phyloP scores from a whole-genome alignment of 768 basidiomycete species.

The Suillus sp. region DNA sequence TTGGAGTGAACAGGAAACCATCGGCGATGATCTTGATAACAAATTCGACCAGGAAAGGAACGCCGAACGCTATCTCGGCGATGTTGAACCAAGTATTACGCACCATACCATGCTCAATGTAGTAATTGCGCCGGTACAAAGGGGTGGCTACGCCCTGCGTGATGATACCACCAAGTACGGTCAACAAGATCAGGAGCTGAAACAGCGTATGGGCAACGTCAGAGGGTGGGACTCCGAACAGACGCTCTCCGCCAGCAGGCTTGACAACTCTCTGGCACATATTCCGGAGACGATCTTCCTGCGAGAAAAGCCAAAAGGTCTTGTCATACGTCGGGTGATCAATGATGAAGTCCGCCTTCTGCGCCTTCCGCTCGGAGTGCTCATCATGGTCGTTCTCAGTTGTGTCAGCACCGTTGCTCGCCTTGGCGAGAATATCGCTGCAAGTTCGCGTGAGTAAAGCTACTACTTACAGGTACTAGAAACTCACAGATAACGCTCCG shows the following conservation, averaged over 20 bases:
- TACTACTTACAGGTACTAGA: not conserved
- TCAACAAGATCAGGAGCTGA: constrained; percentile 69
- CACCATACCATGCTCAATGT: constrained; percentile 54
- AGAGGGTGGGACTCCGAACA: constrained; percentile 76
- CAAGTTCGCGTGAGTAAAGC: constrained; percentile 11
- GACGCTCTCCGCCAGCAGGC: constrained; percentile 83
- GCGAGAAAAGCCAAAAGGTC: constrained; percentile 86
- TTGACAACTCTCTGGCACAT: constrained; percentile 82
- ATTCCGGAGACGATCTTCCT: constrained; percentile 70
- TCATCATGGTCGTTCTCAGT: constrained; percentile 63
- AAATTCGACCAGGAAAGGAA: constrained; percentile 78
- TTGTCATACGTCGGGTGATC: constrained; percentile 90
- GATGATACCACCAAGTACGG: constrained; percentile 80
- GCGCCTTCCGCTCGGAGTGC: constrained; percentile 67
- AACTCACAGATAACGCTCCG: constrained; percentile 74
- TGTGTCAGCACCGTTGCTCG: constrained; percentile 52
- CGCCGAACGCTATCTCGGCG: constrained; percentile 70
- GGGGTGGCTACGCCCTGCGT: constrained; percentile 86
- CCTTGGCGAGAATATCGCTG: constrained; percentile 69
- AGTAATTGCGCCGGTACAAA: constrained; percentile 75
- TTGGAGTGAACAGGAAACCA: constrained; percentile 88
- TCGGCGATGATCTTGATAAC: constrained; percentile 91
- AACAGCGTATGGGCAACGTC: constrained; percentile 69
- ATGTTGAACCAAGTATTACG: constrained; percentile 87
- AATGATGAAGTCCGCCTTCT: constrained; percentile 84